A percentile compares a stretch with the other conserved stretches of the same genome.
These are phyloP conservation scores for Colletotrichum liriopes DNA, from an alignment of 2,329 filamentous ascomycete species.

Conservation along the genomic window DNA sequence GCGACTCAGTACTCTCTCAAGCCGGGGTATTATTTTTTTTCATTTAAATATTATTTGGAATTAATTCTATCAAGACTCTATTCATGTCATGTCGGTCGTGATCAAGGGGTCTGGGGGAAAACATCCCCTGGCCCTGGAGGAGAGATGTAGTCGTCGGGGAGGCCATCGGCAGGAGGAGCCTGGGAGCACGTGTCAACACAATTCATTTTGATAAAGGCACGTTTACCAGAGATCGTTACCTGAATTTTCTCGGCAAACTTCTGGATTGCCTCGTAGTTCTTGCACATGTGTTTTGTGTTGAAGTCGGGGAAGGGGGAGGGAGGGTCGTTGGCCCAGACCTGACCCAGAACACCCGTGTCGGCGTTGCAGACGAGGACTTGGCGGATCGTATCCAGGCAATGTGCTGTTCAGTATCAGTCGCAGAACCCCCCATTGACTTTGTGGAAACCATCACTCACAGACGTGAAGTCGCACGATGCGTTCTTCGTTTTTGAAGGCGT, in stretches of 20 bases:
- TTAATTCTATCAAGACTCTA: too few relatives aligned
- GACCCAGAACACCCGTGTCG: constrained; percentile 73
- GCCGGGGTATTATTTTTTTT: not conserved
- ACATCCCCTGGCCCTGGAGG: constrained; percentile 24
- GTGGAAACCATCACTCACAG: constrained; percentile 58
- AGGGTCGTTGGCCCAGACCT: constrained; percentile 69
- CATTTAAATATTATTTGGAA: not conserved
- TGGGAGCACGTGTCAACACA: constrained; percentile 3
- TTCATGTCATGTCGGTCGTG: too few relatives aligned
- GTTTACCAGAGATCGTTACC: constrained; percentile 45
- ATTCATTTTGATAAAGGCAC: too few relatives aligned
- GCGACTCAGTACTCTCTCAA: not conserved
- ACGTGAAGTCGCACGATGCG: constrained; percentile 69
- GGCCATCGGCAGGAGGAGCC: constrained; percentile 29
- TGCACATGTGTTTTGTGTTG: constrained; percentile 72
- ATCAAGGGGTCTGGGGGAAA: constrained; percentile 23
- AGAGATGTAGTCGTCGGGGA: constrained; percentile 26
- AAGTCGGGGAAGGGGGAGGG: constrained; percentile 73
- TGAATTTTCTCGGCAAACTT: constrained; percentile 70
- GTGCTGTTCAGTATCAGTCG: constrained; percentile 54
- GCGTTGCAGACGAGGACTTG: constrained; percentile 76
- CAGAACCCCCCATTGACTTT: fast-evolving
- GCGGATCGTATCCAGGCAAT: constrained; percentile 74
- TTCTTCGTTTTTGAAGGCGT: constrained; percentile 71
- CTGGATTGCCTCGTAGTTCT: constrained; percentile 68